Percentiles rank a stretch among this genome's conserved stretches.
phyloP scores from a whole-genome alignment of 1,284 basidiomycete species.

The Xerocomus nothofagi region DNA sequence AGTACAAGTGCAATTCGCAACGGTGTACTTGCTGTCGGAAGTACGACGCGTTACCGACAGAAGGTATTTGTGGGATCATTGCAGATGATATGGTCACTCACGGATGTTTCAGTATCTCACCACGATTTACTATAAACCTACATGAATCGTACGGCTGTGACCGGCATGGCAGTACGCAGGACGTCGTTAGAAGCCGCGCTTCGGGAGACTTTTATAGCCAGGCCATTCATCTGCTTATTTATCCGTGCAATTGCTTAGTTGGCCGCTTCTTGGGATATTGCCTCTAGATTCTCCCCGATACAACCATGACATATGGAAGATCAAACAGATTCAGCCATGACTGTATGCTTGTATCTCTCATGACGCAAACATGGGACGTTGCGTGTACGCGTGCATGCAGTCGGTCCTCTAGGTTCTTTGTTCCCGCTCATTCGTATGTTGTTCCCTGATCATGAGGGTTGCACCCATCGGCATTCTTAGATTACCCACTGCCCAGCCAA shows the following conservation, averaged over 20 bases:
- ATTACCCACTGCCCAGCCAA: conserved; percentile 17
- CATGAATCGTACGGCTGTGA: conserved; percentile 29
- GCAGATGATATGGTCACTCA: conserved; percentile 11
- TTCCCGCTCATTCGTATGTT: conserved; percentile 18
- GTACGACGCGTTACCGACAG: conserved; percentile 89
- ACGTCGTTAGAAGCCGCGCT: conserved; percentile 25
- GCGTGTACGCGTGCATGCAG: conserved; percentile 17
- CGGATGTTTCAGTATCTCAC: conserved; percentile 47
- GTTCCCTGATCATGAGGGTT: conserved; percentile 14
- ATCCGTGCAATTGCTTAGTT: conserved; percentile 28
- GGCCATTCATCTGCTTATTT: conserved; percentile 29
- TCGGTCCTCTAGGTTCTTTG: conserved; percentile 10
- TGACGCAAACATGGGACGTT: conserved; percentile 8
- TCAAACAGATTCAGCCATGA: conserved; percentile 19
- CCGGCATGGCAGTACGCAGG: conserved; percentile 24
- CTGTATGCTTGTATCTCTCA: conserved; percentile 13
- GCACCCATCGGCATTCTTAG: conserved; percentile 23
- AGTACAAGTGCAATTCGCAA: conserved; percentile 96
- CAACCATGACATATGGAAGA: conserved; percentile 23
- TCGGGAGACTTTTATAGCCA: conserved; percentile 10
- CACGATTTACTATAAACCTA: conserved; percentile 61
- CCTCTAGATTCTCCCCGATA: conserved; percentile 27
- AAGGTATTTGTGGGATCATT: conserved; percentile 57
- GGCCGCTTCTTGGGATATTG: conserved; percentile 34
- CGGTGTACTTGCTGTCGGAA: conserved; percentile 91